These are phyloP conservation scores for Penicillium olsonii DNA, from an alignment of 2,329 filamentous ascomycete genomes.

Conservation along the genomic window DNA sequence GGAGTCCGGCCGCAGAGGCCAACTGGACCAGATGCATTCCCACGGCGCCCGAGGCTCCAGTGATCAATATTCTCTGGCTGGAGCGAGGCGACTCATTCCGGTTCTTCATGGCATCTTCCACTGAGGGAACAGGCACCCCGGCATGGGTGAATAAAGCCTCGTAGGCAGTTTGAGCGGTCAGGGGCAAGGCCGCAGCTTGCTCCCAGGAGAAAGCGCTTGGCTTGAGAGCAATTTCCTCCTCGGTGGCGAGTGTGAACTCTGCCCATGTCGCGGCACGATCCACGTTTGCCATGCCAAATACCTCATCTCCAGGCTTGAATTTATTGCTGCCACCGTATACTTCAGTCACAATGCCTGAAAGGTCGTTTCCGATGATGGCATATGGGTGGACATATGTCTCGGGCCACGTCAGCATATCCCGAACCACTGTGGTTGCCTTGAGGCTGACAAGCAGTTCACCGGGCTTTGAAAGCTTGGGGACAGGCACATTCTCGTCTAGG, in stretches of 20 bases:
- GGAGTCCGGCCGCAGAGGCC: neutral
- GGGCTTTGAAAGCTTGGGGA: conserved; percentile 14
- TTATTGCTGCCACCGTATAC: conserved; percentile 7
- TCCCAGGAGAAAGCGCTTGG: conserved; percentile 39
- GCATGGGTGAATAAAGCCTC: conserved; percentile 46
- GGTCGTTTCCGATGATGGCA: conserved; percentile 23
- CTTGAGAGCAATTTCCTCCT: conserved; percentile 39
- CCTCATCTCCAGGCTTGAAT: conserved; percentile 41
- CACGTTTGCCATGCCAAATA: conserved; percentile 42
- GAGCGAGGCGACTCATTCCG: neutral
- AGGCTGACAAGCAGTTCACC: conserved; percentile 25
- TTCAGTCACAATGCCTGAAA: conserved; percentile 20
- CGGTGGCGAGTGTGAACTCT: conserved; percentile 38
- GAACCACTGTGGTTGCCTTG: conserved; percentile 24
- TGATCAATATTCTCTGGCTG: conserved; percentile 3
- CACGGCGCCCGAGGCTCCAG: neutral
- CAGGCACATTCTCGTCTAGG: conserved; percentile 20
- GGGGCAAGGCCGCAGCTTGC: conserved; percentile 41
- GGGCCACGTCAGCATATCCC: conserved; percentile 29
- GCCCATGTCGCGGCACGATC: conserved; percentile 38
- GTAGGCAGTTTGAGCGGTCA: conserved; percentile 46
- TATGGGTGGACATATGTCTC: conserved; percentile 28
- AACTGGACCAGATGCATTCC: neutral
- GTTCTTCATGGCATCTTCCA: conserved; percentile 2
- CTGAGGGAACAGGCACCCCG: conserved; percentile 14